phyloP scores from a whole-genome alignment of 2,329 filamentous ascomycete species.

The Penicillium capsulatum region DNA sequence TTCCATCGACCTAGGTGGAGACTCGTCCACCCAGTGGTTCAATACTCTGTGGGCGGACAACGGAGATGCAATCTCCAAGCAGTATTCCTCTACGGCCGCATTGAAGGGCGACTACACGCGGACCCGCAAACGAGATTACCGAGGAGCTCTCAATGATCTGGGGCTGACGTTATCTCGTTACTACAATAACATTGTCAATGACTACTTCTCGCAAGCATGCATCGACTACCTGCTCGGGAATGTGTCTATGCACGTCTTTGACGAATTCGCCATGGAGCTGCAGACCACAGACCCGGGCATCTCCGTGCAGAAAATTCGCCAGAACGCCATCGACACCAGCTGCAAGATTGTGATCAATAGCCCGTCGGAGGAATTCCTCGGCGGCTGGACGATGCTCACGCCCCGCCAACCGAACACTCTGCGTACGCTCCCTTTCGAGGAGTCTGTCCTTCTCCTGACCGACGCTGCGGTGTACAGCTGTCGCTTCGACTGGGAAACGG shows the following conservation, averaged over 20 bases:
- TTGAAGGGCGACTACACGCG: conserved; percentile 96
- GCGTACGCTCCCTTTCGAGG: conserved; percentile 71
- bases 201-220: conserved; percentile 92
- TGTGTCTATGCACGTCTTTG: conserved; percentile 77
- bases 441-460: conserved; percentile 82
- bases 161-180: conserved; percentile 75
- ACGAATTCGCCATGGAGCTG: conserved; percentile 91
- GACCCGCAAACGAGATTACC: conserved; percentile 83
- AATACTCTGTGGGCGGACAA: conserved; percentile 98
- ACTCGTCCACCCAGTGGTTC: conserved; percentile 85
- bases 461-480: conserved; percentile 82
- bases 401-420: conserved; percentile 68
- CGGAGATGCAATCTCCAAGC: conserved; percentile 89
- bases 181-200: conserved; percentile 87
- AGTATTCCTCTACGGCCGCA: conserved; percentile 92
- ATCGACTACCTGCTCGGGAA: conserved; percentile 94
- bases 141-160: conserved; percentile 85
- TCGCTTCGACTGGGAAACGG: conserved; percentile 88
- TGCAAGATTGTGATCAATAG: conserved; percentile 82
- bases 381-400: conserved; percentile 83
- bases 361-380: conserved; percentile 76
- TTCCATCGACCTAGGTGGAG: conserved; percentile 67
- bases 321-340: conserved; percentile 84
- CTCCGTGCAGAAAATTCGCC: conserved; percentile 75
- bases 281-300: conserved; percentile 89